Conservation (phyloP, 2,329 filamentous ascomycete genomes). For the Apiospora sp. region DNA sequence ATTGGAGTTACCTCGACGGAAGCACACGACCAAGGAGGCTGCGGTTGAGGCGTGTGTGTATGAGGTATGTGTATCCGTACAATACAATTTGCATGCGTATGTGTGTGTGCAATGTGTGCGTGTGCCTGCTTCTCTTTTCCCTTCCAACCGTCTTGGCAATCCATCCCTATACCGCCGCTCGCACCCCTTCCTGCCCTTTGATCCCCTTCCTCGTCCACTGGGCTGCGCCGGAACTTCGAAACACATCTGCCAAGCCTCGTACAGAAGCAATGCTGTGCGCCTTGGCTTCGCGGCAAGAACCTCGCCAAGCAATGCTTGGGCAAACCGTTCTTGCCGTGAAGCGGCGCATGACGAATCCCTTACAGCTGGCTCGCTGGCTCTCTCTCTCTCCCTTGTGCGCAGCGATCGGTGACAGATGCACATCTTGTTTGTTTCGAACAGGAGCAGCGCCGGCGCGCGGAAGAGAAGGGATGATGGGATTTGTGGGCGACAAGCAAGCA, state of each 20-base stretch:
- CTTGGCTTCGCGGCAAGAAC: constrained; percentile 13
- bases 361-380: background rate
- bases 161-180: constrained; percentile 7
- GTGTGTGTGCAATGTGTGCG: background rate
- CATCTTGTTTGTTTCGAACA: background rate
- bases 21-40: background rate
- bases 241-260: constrained; percentile 17
- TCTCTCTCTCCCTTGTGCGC: constrained; percentile 3
- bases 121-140: background rate
- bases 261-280: constrained; percentile 21
- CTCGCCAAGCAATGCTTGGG: constrained; percentile 13
- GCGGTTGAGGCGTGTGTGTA: background rate
- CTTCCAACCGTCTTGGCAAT: constrained; percentile 5
- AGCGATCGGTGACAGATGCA: constrained; percentile 1
- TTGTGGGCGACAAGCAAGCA: background rate
- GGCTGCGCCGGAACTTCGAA: background rate
- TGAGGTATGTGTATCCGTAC: too few species aligned
- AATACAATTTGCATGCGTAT: background rate
- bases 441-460: background rate
- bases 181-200: background rate
- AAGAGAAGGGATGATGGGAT: background rate
- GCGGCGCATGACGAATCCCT: constrained; percentile 13
- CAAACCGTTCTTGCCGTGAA: background rate
- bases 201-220: background rate
- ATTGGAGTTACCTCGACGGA: constrained; percentile 14